Percentiles rank a stretch among this genome's conserved stretches.
These are phyloP conservation scores for Coemansia sp. DNA, from an alignment of 192 early-diverging fungal genomes.

Conservation along the genomic window DNA sequence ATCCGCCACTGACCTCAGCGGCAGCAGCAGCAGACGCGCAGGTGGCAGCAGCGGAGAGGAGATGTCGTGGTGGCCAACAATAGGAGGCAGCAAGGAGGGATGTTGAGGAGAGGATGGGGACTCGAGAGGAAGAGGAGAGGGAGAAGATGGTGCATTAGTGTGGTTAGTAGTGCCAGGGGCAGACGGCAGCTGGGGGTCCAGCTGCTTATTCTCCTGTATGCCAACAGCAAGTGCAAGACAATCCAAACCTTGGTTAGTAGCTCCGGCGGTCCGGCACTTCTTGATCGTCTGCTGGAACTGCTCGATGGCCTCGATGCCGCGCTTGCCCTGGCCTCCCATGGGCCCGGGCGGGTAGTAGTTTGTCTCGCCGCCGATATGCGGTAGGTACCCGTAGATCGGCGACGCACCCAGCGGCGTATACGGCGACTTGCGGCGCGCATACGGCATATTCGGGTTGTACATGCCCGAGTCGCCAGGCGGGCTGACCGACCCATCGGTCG, in stretches of 20 bases:
- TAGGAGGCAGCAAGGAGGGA: slow-evolving; percentile 2
- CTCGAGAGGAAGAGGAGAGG: slow-evolving; percentile 8
- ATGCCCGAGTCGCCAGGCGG: slow-evolving; percentile 24
- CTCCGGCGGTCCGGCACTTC: slow-evolving; percentile 39
- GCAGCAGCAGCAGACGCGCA: slow-evolving; percentile 9
- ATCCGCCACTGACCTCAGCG: slow-evolving; percentile 5
- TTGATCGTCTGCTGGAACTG: slow-evolving; percentile 52
- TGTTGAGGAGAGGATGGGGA: slow-evolving; percentile 4
- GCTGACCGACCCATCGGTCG: slow-evolving; percentile 37
- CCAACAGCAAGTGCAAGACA: slow-evolving; percentile 56
- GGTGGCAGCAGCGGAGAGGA: slow-evolving; percentile 7
- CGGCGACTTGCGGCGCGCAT: slow-evolving; percentile 32
- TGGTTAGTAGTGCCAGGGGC: slow-evolving; percentile 12
- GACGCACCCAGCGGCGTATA: slow-evolving; percentile 36
- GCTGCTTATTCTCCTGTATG: slow-evolving; percentile 45
- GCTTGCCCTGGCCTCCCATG: slow-evolving; percentile 19
- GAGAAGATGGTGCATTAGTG: slow-evolving; percentile 20
- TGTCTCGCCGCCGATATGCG: slow-evolving; percentile 23
- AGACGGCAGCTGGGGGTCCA: slow-evolving; percentile 18
- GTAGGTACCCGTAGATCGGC: slow-evolving; percentile 40
- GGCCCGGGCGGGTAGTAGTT: slow-evolving; percentile 7
- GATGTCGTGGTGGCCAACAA: background rate
- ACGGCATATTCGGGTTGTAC: slow-evolving; percentile 13
- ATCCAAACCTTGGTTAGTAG: slow-evolving; percentile 55
- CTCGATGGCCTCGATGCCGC: slow-evolving; percentile 50